Conservation (phyloP, 495 filamentous ascomycete genomes). For the Daldinia concentrica region DNA sequence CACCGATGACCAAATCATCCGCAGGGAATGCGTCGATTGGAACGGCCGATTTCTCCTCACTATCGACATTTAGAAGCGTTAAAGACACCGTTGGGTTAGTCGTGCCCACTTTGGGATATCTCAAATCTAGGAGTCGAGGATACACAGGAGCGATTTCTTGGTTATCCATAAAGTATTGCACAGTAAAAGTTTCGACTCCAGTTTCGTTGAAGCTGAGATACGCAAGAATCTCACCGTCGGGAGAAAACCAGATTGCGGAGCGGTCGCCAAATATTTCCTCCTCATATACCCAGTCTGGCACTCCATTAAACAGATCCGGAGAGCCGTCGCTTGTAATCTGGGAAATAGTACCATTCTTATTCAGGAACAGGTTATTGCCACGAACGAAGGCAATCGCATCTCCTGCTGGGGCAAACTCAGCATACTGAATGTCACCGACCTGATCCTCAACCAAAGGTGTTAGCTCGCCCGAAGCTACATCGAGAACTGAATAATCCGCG, state of each 20-base stretch:
- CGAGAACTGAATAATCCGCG: slow-evolving; percentile 64
- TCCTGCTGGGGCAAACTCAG: slow-evolving; percentile 57
- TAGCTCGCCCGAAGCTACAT: slow-evolving; percentile 56
- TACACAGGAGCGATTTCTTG: slow-evolving; percentile 59
- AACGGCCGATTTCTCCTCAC: slow-evolving; percentile 46
- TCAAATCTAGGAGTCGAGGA: slow-evolving; percentile 59
- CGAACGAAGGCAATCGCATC: slow-evolving; percentile 65
- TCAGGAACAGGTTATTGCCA: slow-evolving; percentile 65
- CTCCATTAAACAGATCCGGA: slow-evolving; percentile 64
- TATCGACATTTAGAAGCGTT: slow-evolving; percentile 55
- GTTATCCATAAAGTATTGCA: slow-evolving; percentile 66
- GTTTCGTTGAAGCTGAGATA: slow-evolving; percentile 68
- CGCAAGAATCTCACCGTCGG: slow-evolving; percentile 64
- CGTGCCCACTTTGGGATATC: slow-evolving; percentile 68
- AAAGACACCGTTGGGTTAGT: slow-evolving; percentile 64
- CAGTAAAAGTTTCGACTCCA: slow-evolving; percentile 64
- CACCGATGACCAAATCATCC: slow-evolving; percentile 64
- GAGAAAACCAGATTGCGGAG: slow-evolving; percentile 66
- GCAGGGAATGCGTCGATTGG: slow-evolving; percentile 55
- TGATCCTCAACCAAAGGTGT: slow-evolving; percentile 58
- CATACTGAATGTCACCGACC: slow-evolving; percentile 65
- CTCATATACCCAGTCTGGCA: slow-evolving; percentile 72
- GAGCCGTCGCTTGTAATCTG: slow-evolving; percentile 65
- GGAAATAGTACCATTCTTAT: slow-evolving; percentile 55
- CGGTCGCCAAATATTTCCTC: slow-evolving; percentile 65